A percentile compares a stretch with the other conserved stretches of the same genome.
These are phyloP conservation scores for Starmerella sp. DNA, from an alignment of 805 yeast genomes.

Conservation along the genomic window DNA sequence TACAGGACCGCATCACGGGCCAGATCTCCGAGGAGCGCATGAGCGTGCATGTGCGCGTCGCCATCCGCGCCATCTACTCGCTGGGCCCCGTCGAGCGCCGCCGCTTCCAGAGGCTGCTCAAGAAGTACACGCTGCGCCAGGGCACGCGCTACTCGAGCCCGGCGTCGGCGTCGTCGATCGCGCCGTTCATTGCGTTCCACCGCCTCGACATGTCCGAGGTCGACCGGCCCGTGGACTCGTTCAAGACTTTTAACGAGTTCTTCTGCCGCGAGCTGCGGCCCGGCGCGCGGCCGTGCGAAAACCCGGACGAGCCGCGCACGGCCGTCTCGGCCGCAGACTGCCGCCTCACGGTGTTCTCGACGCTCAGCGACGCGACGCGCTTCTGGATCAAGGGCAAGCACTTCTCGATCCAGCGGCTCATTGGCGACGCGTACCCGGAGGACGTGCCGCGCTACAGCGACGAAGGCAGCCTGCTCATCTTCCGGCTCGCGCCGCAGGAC, in stretches of 20 bases:
- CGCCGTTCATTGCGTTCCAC: constrained; percentile 71
- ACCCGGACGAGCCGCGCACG: constrained; percentile 37
- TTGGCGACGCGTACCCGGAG: constrained; percentile 35
- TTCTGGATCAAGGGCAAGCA: constrained; percentile 84
- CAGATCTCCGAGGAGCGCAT: constrained; percentile 85
- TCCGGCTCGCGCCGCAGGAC: constrained; percentile 92
- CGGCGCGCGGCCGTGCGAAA: constrained; percentile 61
- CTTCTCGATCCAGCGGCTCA: constrained; percentile 55
- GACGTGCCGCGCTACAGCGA: constrained; percentile 32
- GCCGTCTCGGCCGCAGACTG: constrained; percentile 80
- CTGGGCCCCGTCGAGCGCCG: constrained; percentile 80
- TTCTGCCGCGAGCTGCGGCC: constrained; percentile 70
- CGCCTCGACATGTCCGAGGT: constrained; percentile 68
- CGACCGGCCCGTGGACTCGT: constrained; percentile 39
- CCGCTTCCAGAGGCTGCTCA: constrained; percentile 58
- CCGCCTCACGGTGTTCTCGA: constrained; percentile 58
- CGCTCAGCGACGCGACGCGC: constrained; percentile 49
- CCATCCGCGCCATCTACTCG: constrained; percentile 71
- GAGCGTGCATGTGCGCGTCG: constrained; percentile 77
- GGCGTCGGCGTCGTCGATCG: constrained; percentile 52
- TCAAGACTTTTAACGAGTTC: constrained; percentile 73
- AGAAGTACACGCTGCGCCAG: constrained; percentile 61
- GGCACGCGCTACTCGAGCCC: constrained; percentile 75
- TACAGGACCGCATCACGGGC: constrained; percentile 85
- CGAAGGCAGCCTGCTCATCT: constrained; percentile 53